Percentiles rank a stretch among this genome's conserved stretches.
These are phyloP conservation scores for Boletus patriciae DNA, from an alignment of 768 basidiomycete genomes.

Conservation along the genomic window DNA sequence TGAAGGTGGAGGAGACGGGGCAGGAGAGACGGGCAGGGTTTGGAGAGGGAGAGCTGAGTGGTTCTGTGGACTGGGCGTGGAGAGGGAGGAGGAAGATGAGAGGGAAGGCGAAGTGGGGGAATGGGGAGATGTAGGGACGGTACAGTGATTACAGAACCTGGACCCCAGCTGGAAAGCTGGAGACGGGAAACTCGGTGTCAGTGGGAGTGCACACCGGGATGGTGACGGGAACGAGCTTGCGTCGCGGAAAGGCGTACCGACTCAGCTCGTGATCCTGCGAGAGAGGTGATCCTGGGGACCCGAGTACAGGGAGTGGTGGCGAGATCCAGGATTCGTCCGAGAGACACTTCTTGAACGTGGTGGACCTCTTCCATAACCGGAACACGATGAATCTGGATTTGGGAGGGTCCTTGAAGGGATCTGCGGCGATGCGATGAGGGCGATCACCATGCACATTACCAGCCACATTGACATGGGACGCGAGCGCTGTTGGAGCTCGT, in stretches of 20 bases:
- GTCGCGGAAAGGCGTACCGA: conserved; percentile 10
- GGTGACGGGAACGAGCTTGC: conserved; percentile 19
- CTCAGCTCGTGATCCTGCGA: conserved; percentile 12
- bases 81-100: conserved; percentile 11
- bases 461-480: too few relatives aligned
- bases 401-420: conserved; percentile 16
- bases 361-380: not conserved
- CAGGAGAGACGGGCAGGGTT: conserved; percentile 17
- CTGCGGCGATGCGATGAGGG: conserved; percentile 2
- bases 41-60: conserved; percentile 3
- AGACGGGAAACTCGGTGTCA: conserved; percentile 21
- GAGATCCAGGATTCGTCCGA: conserved; percentile 30
- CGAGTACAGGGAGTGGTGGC: conserved; percentile 6
- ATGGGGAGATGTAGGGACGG: conserved; percentile 24
- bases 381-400: conserved; percentile 3
- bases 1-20: conserved; percentile 24
- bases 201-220: conserved; percentile 20
- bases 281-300: conserved; percentile 9
- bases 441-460: conserved; percentile 14
- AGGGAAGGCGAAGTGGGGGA: conserved; percentile 19
- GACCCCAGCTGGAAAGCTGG: not conserved
- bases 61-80: conserved; percentile 19
- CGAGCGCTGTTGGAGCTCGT: too few relatives aligned
- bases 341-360: conserved; percentile 18
- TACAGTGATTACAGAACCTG: not conserved